Evolutionary conservation across 2,329 filamentous ascomycete species (phyloP), one percentile per base, ranked within the genome.

Genomic region (Chrysosphaeria jannelii): DNA sequence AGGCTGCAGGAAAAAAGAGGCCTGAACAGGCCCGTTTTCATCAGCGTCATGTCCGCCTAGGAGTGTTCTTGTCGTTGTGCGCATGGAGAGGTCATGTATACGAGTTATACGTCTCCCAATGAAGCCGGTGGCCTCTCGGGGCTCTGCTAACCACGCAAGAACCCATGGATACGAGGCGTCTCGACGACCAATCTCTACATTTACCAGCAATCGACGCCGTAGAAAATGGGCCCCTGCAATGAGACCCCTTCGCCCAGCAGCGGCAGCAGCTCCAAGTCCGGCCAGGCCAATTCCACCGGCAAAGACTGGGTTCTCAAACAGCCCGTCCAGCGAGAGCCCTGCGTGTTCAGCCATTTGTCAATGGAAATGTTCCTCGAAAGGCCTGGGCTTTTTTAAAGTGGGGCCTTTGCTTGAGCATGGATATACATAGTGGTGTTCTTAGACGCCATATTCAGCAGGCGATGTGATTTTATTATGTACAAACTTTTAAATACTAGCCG

Each of bases 151-250:
- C 79, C 85, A 97, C 32, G 79, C 68, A 7, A 97, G 55, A 20
- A 97, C 64, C 81, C 79, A 93, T 19, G 66, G 66, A 41, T 93
- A 97, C 2, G 81, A 79, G 21, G 76, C 65, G 45, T 97, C 85
- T 36, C 81, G 74, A 39, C 76, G 72, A 42, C 74, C 81, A 43
- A 97, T 90, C 45, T 97, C 85, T 36, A 97, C 65, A 36, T 91
- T 78, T 35, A 93, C 75, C 14, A 97, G 64, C 47, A 97, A 63
- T 23, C 81, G 74, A 25, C 70, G 66, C 23, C 75, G 71, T 28
- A 90, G 47, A 27, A 88, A 53, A 20, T 59, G 57, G n/a, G 68
- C 65, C 25, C 64, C 64, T 35, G 64, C 53, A 29, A 79, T 59
- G 28, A 71, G 43, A 16, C 72, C 74, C 38, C 69, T 69, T 31